Base-by-base conservation (phyloP, 2,329 filamentous ascomycete species). In the Penicillium paneum region DNA sequence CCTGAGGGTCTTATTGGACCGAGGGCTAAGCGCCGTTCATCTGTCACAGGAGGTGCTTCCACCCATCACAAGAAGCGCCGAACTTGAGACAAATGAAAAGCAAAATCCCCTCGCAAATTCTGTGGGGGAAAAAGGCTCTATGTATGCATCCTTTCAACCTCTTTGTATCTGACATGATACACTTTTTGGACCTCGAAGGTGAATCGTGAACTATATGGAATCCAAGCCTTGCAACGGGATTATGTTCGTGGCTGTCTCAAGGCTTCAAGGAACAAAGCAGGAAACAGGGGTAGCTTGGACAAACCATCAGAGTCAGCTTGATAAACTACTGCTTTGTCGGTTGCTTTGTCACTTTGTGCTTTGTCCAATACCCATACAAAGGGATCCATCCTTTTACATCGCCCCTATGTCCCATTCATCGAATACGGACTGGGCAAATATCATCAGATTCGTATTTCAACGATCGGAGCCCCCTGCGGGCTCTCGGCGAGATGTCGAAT, bases 11-110 rank as follows among this genome's bases (percentile, higher is more conserved):
- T 50, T 32, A 54, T 54, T 54, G 52, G 52, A 11, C 26, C 28
- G 39, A 34, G 24, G 32, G 47, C 46, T 50, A 54, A 54, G 52
- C 52, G 52, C 52, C 47, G 28, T 34, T 45, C 51, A 49, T 49
- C 45, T 54, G 51, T 54, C 52, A 54, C 51, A 54, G 34, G 32
- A 50, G n/a, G n/a, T 47, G 8, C 44, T 43, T 15, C 46, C n/a
- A 52, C 43, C 19, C 49, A 52, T 26, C 17, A 24, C 34, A 32
- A 49, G 45, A 54, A 50, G 46, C 52, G 52, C 52, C 52, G n/a
- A 28, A 45, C 34, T 54, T 28, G 17, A 50, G 21, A 43, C 45
- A 43, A 32, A 49, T 49, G 36, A 35, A 43, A 51, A 26, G 35
- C 43, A 42, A 35, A 26, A 46, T 13, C 39, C 51, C 51, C 39